Conservation (phyloP, 169 alveolate genomes). For the Cyclospora cayetanensis region DNA sequence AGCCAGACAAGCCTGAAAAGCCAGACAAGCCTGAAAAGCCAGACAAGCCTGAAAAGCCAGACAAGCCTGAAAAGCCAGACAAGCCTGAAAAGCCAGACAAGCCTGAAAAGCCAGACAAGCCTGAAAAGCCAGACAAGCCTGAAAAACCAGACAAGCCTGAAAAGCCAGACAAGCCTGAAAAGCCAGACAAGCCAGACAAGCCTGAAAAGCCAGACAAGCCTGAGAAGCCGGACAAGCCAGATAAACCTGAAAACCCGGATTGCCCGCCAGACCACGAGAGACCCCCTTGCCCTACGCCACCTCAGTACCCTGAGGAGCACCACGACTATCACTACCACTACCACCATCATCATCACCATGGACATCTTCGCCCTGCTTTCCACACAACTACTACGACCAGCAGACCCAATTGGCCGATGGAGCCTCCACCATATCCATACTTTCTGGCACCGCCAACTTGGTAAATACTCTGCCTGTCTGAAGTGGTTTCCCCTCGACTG, state of each 20-base stretch:
- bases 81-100: constrained; percentile 29
- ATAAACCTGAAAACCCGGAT: background rate
- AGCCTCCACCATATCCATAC: background rate
- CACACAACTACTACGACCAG: background rate
- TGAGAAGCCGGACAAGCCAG: background rate
- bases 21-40: too few species aligned
- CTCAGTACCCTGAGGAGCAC: background rate
- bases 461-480: background rate
- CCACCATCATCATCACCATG: background rate
- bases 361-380: background rate
- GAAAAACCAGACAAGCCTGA: constrained; percentile 29
- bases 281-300: background rate
- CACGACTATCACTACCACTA: background rate
- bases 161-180: constrained; percentile 20
- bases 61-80: background rate
- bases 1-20: too few species aligned
- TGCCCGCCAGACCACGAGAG: background rate
- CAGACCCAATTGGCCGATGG: background rate
- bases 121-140: constrained; percentile 1
- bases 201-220: constrained; percentile 38
- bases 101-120: constrained; percentile 35
- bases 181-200: constrained; percentile 6
- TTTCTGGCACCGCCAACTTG: too few species aligned
- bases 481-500: background rate
- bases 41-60: background rate